Base-by-base conservation (phyloP, 2,329 filamentous ascomycete genomes). In the Stemphylium beticola region DNA sequence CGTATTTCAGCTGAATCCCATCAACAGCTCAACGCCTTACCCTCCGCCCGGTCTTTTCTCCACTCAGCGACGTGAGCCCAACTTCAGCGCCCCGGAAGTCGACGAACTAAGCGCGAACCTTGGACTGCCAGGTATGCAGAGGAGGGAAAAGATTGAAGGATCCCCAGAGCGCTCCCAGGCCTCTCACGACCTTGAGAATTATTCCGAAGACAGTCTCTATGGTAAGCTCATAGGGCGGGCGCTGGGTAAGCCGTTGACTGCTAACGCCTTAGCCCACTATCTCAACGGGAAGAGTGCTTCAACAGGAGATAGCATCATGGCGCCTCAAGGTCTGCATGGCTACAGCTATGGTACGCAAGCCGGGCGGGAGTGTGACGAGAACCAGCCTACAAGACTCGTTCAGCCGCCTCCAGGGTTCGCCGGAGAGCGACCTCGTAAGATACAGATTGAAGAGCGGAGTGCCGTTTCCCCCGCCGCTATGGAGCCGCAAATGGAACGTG, bases 141-240 rank as follows among this genome's bases (percentile, higher is more conserved):
- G 20, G 2, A 39, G 42, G 1, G 4, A 11, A 0, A 50, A 9
- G 4, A 26, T 42, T 5, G 40, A 49, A 7, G 48, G 43, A 4
- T 53, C 40, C 12, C 26, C 46, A 37, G 26, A 39, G 3, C 22
- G 15, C 15, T 52, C 53, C n/a, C 44, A 53, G 10, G 41, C 46
- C 24, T 57, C 44, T 22, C 51, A 32, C 20, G 2, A 11, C n/a
- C 47, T 18, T 17, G 52, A 59, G 22, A 36, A 37, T 14, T 11
- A 37, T 29, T 37, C 42, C 9, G 45, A 55, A 32, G 41, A 18
- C n/a, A 33, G 26, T 15, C 49, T 64, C 8, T 55, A 58, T 51
- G 57, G 58, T 59, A 62, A 63, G 58, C 64, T 69, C 20, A 63
- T 69, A 14, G 59, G 45, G 8, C 45, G 45, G 53, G 66, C 66